These are phyloP conservation scores for Dillenia suffruticosa DNA, from an alignment of 164 flowering plant genomes.

Conservation along the genomic window DNA sequence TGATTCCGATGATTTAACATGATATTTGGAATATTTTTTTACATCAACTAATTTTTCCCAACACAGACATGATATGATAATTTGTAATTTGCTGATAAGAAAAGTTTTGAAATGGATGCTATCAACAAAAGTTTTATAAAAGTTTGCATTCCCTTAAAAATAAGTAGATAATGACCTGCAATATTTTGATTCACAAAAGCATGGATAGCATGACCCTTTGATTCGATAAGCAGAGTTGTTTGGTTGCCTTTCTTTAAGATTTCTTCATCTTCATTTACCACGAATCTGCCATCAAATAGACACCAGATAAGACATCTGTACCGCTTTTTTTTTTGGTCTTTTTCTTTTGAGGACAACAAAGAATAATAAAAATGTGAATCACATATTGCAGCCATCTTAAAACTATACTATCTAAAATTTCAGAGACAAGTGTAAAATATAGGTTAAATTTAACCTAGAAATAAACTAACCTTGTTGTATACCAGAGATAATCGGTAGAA, in stretches of 20 bases:
- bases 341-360: too few relatives aligned
- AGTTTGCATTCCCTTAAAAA: neutral
- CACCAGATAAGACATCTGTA: too few relatives aligned
- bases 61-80: neutral
- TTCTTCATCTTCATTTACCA: conserved; percentile 56
- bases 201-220: conserved; percentile 95
- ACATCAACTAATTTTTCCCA: too few relatives aligned
- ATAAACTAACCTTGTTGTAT: conserved; percentile 74
- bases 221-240: conserved; percentile 64
- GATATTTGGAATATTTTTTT: neutral
- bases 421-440: too few relatives aligned
- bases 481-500: conserved; percentile 95
- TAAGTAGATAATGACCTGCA: conserved; percentile 47
- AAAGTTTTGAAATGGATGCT: too few relatives aligned
- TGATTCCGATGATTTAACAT: neutral
- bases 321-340: too few relatives aligned
- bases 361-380: too few relatives aligned
- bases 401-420: too few relatives aligned
- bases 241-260: conserved; percentile 48
- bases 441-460: neutral
- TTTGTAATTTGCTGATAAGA: too few relatives aligned
- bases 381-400: too few relatives aligned
- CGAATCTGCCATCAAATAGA: conserved; percentile 44
- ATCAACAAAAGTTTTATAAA: too few relatives aligned
- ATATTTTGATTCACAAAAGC: conserved; percentile 78